Conservation (phyloP, 495 filamentous ascomycete species). For the Penicillium pulvis region DNA sequence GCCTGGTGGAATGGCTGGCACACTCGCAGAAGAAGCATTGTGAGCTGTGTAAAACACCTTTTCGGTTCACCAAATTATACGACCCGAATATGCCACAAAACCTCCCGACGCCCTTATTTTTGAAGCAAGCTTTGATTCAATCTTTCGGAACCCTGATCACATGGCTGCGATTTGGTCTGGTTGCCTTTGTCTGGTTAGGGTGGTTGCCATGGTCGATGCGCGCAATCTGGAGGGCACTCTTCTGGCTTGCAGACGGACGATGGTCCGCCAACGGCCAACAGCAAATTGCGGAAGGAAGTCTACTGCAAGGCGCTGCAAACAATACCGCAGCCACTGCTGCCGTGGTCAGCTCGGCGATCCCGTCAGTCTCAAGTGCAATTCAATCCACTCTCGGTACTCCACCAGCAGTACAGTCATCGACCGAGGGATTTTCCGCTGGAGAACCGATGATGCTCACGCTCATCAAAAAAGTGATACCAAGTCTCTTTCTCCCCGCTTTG, state of each 20-base stretch:
- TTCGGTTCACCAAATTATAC: slow-evolving; percentile 97
- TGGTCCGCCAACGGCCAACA: slow-evolving; percentile 57
- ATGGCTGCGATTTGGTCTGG: slow-evolving; percentile 76
- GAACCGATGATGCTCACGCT: slow-evolving; percentile 54
- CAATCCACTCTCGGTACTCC: slow-evolving; percentile 29
- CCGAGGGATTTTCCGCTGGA: slow-evolving; percentile 43
- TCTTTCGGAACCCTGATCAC: slow-evolving; percentile 66
- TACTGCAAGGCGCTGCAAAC: slow-evolving; percentile 24
- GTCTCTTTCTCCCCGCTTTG: slow-evolving; percentile 42
- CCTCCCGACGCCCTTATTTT: slow-evolving; percentile 77
- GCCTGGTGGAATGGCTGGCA: slow-evolving; percentile 95
- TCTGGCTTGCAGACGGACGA: slow-evolving; percentile 94
- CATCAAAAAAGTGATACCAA: slow-evolving; percentile 45
- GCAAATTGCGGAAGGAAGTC: slow-evolving; percentile 18
- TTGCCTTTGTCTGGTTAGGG: slow-evolving; percentile 83
- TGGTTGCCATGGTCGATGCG: slow-evolving; percentile 90
- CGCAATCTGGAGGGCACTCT: slow-evolving; percentile 85
- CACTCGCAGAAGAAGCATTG: slow-evolving; percentile 99
- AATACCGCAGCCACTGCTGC: slow-evolving; percentile 43
- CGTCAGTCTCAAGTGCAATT: slow-evolving; percentile 30
- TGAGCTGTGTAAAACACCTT: slow-evolving; percentile 97
- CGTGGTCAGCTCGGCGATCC: slow-evolving; percentile 21
- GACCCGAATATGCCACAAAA: slow-evolving; percentile 84
- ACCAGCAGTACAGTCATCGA: slow-evolving; percentile 38
- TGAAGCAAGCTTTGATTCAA: slow-evolving; percentile 73